Evolutionary conservation across 345 rosid genomes (phyloP), one percentile per base, ranked within the genome.

Genomic region (Camelina hispida): DNA sequence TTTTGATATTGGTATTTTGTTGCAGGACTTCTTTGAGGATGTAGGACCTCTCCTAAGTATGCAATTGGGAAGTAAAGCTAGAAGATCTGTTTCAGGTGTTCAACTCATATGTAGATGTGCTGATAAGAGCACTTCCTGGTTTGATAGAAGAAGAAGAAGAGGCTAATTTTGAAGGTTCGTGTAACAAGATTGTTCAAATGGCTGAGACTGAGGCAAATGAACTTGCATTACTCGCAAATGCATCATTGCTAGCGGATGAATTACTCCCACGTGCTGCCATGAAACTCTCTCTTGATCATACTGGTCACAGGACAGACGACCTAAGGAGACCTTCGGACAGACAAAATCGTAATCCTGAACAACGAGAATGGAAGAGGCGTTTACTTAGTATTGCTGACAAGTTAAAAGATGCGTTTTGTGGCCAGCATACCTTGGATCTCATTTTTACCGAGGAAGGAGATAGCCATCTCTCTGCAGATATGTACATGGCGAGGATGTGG

Each of bases 131-230:
- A 76, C 87, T 96, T 78, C 98, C 99, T 18, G 90, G 90, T 80
- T 91, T 98, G 25, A 84, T 93, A n/a, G n/a, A n/a, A 83, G 99
- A 96, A 79, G 99, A 96, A 82, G 98, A 96, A 75, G 99, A 96
- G 78, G 91, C 84, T 61, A 84, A 85, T 73, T 89, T 87, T 80
- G 97, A 86, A 79, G 89, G 88, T 58, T 81, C 85, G 11, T 89
- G 84, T 77, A 90, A 85, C 77, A 93, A 89, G 83, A 87, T 91
- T 84, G 98, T 93, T 28, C 88, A 86, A 66, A 80, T 89, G 91
- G 99, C 99, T 65, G 99, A 96, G 81, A 86, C 89, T 28, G 99
- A 96, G 81, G 87, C 87, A 46, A 91, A 96, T 79, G 97, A 96
- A 85, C 89, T 96, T 80, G 98, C 97, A 65, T 85, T 96, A 86